Evolutionary conservation across 257 asterid species (phyloP), one percentile per base, ranked within the genome.

Genomic region (Solanum rostratum): DNA sequence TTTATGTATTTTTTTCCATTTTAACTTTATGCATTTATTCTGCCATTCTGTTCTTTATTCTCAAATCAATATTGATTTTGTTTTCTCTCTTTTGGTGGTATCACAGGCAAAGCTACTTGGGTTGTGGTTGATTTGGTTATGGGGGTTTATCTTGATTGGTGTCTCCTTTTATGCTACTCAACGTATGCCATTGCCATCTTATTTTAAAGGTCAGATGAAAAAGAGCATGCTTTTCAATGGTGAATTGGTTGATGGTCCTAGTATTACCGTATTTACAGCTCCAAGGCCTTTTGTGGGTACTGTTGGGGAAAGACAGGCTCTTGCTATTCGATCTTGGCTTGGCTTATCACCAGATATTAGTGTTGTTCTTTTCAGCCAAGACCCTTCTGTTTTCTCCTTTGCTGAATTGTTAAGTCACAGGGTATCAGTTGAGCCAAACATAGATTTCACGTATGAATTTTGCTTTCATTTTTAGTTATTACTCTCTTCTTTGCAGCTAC

Each of bases 291-390:
- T 96, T 87, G 55, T 62, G 86, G 98, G 94, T 55, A 60, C 86
- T 16, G 81, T 84, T 68, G 97, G 98, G 80, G 89, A 93, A 88
- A 91, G 92, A 70, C 99, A 95, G 69, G 87, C 83, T 57, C 86
- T 93, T 87, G 99, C 98, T 82, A 88, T 96, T 53, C 92, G 91
- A 88, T 95, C 99, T 87, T 96, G 98, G 98, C 98, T 96, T 82
- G 92, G 93, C 66, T 90, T 94, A 45, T 90, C 97, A 3, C 84
- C 92, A 57, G 84, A 91, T 84, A 74, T 96, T 52, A 85, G 78
- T 80, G 95, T 95, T 80, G 92, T 95, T 84, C 96, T 96, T 82
- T 95, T 95, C 90, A 91, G 98, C 89, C 93, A 88, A 83, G 92
- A 96, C 69, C 90, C 95, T 60, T 92, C 98, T 54, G 97, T 90